Conservation (phyloP, 1,284 basidiomycete genomes). For the Ustilago bromivora region DNA sequence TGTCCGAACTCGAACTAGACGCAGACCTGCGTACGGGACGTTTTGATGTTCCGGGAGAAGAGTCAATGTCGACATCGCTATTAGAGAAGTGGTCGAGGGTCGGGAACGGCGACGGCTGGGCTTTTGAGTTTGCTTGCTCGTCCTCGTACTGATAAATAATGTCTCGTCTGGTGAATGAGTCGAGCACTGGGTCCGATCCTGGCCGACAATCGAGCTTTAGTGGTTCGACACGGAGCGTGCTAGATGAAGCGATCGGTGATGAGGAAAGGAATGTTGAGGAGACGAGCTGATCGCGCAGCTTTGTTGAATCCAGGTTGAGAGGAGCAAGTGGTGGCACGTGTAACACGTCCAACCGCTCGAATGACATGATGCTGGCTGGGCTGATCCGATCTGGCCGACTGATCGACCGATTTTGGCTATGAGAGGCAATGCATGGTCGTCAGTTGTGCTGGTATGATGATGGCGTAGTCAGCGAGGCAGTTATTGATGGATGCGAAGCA, state of each 20-base stretch:
- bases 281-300: constrained; percentile 24
- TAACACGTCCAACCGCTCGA: constrained; percentile 27
- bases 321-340: constrained; percentile 27
- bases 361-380: constrained; percentile 20
- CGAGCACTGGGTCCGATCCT: constrained; percentile 28
- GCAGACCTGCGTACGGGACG: constrained; percentile 9
- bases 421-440: background rate
- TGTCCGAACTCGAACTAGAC: constrained; percentile 34
- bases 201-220: background rate
- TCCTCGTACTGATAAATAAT: background rate
- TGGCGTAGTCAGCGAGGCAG: background rate
- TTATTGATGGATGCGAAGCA: background rate
- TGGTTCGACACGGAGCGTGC: constrained; percentile 1
- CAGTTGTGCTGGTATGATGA: background rate
- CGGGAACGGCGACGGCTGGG: background rate
- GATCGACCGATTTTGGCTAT: background rate
- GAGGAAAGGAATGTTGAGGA: constrained; percentile 34
- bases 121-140: background rate
- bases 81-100: background rate
- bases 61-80: constrained; percentile 21
- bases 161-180: constrained; percentile 20
- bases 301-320: constrained; percentile 20
- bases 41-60: constrained; percentile 27
- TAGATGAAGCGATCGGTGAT: background rate
- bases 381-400: background rate